Conservation (phyloP, 2,329 filamentous ascomycete genomes). For the Cordyceps cicadae region DNA sequence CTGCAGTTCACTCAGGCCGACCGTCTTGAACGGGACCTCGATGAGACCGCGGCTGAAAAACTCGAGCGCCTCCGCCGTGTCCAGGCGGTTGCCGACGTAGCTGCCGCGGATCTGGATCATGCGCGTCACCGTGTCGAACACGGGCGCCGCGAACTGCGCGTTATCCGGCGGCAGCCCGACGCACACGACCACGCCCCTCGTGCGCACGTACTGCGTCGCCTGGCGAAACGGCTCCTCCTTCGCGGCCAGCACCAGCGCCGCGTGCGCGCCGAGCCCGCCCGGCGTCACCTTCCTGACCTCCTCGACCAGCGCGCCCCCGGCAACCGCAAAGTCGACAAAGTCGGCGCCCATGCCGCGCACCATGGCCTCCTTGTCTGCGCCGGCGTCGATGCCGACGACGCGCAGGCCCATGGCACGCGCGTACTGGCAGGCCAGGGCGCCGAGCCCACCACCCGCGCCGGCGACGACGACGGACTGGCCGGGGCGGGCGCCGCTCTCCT, state of each 20-base stretch:
- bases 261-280: slow-evolving; percentile 74
- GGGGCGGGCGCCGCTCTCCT: slow-evolving; percentile 54
- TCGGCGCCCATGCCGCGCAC: slow-evolving; percentile 62
- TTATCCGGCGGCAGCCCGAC: slow-evolving; percentile 82
- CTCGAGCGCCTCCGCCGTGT: slow-evolving; percentile 81
- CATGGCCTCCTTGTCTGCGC: slow-evolving; percentile 70
- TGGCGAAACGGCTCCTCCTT: slow-evolving; percentile 93
- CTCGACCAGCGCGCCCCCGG: slow-evolving; percentile 57
- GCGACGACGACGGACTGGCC: slow-evolving; percentile 66
- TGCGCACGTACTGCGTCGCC: slow-evolving; percentile 78
- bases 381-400: slow-evolving; percentile 73
- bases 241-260: slow-evolving; percentile 78
- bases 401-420: slow-evolving; percentile 83
- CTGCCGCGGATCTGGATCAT: slow-evolving; percentile 91
- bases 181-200: slow-evolving; percentile 74
- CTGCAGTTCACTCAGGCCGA: slow-evolving; percentile 71
- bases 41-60: slow-evolving; percentile 81
- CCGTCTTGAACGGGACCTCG: slow-evolving; percentile 77
- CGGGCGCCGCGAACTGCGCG: slow-evolving; percentile 72
- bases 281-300: slow-evolving; percentile 75
- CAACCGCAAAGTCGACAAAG: slow-evolving; percentile 74
- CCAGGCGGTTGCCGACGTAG: slow-evolving; percentile 88
- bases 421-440: slow-evolving; percentile 69
- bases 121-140: slow-evolving; percentile 79
- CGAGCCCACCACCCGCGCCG: slow-evolving; percentile 66